Evolutionary conservation across 1,284 basidiomycete genomes (phyloP).

Genomic region (Cutaneotrichosporon sp.): DNA sequence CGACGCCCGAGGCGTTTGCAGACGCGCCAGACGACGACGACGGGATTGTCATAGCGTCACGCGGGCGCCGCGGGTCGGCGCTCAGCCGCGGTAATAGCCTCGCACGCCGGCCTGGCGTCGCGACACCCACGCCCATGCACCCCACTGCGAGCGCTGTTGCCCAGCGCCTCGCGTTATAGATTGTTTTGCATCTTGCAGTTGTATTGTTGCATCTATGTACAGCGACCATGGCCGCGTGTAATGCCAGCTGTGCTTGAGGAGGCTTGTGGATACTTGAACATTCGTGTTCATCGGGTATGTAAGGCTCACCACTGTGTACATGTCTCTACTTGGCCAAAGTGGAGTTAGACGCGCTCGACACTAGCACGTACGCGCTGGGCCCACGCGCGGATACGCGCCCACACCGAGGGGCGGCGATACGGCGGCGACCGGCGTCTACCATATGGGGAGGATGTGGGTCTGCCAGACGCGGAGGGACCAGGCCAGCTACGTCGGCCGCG

Average conservation of each 20-base stretch:
- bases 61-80: constrained; percentile 3
- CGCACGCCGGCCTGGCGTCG: neutral
- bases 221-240: neutral
- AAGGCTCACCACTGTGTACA: too few species aligned
- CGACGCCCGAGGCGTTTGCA: constrained; percentile 12
- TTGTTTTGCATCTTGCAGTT: constrained; percentile 4
- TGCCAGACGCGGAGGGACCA: too few species aligned
- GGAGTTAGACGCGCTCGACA: too few species aligned
- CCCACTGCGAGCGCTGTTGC: neutral
- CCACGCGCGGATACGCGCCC: too few species aligned
- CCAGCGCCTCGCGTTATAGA: neutral
- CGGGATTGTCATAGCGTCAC: constrained; percentile 10
- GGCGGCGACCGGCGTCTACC: too few species aligned
- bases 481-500: too few species aligned
- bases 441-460: too few species aligned
- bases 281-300: too few species aligned
- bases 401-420: too few species aligned
- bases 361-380: too few species aligned
- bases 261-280: neutral
- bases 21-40: constrained; percentile 15
- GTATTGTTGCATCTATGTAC: constrained; percentile 1
- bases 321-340: too few species aligned
- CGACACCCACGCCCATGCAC: neutral
- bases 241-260: neutral
- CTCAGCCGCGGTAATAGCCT: constrained; percentile 6